Evolutionary conservation across 2,329 filamentous ascomycete genomes (phyloP).

Genomic region (Colletotrichum falcatum): DNA sequence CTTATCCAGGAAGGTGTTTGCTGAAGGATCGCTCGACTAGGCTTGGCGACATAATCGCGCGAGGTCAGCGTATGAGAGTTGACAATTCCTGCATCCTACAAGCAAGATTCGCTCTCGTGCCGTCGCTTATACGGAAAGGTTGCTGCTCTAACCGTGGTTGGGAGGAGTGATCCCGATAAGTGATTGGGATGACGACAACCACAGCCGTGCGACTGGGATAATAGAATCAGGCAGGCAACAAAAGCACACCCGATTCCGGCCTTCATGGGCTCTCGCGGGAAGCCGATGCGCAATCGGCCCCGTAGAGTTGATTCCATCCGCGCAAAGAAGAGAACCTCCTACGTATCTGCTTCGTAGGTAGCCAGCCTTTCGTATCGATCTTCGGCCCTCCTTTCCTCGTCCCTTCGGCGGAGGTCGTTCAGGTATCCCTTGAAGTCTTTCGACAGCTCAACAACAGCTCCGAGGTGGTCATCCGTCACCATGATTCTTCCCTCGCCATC

Average conservation of each 20-base stretch:
- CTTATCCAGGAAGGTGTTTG: conserved; percentile 30
- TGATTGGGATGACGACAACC: too few species aligned
- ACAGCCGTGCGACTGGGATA: not conserved
- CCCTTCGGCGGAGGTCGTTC: conserved; percentile 14
- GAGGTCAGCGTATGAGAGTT: not conserved
- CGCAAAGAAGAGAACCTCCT: not conserved
- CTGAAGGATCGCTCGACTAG: conserved; percentile 24
- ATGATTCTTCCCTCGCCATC: conserved; percentile 39
- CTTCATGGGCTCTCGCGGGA: too few species aligned
- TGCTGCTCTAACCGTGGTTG: not conserved
- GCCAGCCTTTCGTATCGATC: conserved; percentile 18
- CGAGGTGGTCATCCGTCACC: conserved; percentile 42
- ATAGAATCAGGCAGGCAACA: not conserved
- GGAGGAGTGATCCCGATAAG: not conserved
- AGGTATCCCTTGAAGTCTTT: conserved; percentile 42
- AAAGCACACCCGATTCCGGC: too few species aligned
- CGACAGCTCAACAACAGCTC: conserved; percentile 40
- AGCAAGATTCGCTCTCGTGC: not conserved
- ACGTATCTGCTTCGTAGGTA: not conserved
- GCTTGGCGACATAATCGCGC: conserved; percentile 15
- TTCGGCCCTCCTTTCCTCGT: conserved; percentile 20
- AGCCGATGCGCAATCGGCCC: too few species aligned
- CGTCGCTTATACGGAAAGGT: not conserved
- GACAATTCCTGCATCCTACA: not conserved
- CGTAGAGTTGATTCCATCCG: not conserved